Evolutionary conservation across 768 basidiomycete species (phyloP).

Genomic region (Leccinum imitatum): DNA sequence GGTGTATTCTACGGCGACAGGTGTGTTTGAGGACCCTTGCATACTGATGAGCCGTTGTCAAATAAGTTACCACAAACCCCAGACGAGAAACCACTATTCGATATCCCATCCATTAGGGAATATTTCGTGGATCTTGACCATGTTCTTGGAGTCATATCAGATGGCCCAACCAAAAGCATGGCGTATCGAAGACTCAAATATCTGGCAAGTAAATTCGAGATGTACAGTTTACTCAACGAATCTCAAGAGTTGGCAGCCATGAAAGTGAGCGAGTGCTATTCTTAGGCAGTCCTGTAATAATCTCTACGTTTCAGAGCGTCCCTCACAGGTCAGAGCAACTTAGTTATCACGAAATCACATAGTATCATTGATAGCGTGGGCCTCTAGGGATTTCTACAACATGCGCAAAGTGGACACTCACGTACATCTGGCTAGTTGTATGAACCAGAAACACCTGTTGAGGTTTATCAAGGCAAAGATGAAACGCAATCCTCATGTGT

Average conservation of each 20-base stretch:
- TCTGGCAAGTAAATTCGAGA: slow-evolving; percentile 88
- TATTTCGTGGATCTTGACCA: slow-evolving; percentile 97
- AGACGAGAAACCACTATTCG: slow-evolving; percentile 60
- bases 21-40: slow-evolving; percentile 6
- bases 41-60: neutral
- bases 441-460: slow-evolving; percentile 98
- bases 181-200: slow-evolving; percentile 92
- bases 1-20: slow-evolving; percentile 51
- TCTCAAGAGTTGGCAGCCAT: slow-evolving; percentile 93
- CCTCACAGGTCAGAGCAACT: slow-evolving; percentile 28
- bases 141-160: slow-evolving; percentile 84
- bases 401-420: slow-evolving; percentile 98
- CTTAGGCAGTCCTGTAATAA: slow-evolving; percentile 6
- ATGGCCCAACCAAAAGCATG: slow-evolving; percentile 95
- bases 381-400: slow-evolving; percentile 94
- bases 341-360: neutral
- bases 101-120: slow-evolving; percentile 84
- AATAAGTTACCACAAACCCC: slow-evolving; percentile 13
- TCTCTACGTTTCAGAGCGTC: slow-evolving; percentile 22
- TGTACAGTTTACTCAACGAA: slow-evolving; percentile 91
- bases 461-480: slow-evolving; percentile 99
- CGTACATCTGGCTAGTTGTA: slow-evolving; percentile 96
- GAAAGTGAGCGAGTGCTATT: slow-evolving; percentile 61
- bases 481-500: slow-evolving; percentile 80
- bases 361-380: slow-evolving; percentile 3